Base-by-base conservation (phyloP, 169 alveolate genomes). In the Blepharisma undulans region DNA sequence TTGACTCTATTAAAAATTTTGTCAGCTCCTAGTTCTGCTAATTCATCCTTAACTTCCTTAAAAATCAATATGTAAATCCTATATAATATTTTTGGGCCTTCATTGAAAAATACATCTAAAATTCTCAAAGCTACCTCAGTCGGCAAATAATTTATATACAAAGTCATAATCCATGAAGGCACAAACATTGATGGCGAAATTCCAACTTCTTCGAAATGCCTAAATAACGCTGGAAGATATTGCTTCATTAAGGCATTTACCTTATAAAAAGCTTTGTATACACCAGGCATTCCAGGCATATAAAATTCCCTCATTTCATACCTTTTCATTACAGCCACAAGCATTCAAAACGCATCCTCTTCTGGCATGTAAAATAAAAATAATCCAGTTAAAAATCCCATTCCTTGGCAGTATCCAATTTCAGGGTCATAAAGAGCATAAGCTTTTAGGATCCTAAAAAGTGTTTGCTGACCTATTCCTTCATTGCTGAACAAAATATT, bases 371-470 rank as follows among this genome's bases (percentile, higher is more conserved):
- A 96, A 16, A 93, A 92, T 21, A 97, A 90, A 22, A 96, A 92
- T 61, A 95, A 89, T 18, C 97, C 98, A 16, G 95, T 96, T 72
- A 97, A 92, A 76, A 93, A 97, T 1, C 96, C 95, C 98, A 97
- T 96, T 79, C 98, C 98, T 88, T 97, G 97, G 34, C 97, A 96
- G 92, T 97, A 97, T 1, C 98, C 98, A 71, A 92, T 76, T 60
- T 96, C 97, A 84, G 95, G 92, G 72, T 96, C 95, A 74, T 88
- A 93, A 59, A 90, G 61, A 22, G 98, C 86, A 60, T 91, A 90
- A 25, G 95, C 94, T 33, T 95, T 93, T 72, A 97, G 94, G 25
- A 97, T 97, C 33, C 91, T 87, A 90, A 91, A 96, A 71, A 97
- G 90, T 93, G 90, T 79, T 94, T 91, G 90, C 94, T 92, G n/a